These are phyloP conservation scores for Suillus brevipes DNA, from an alignment of 768 basidiomycete species.

Conservation along the genomic window DNA sequence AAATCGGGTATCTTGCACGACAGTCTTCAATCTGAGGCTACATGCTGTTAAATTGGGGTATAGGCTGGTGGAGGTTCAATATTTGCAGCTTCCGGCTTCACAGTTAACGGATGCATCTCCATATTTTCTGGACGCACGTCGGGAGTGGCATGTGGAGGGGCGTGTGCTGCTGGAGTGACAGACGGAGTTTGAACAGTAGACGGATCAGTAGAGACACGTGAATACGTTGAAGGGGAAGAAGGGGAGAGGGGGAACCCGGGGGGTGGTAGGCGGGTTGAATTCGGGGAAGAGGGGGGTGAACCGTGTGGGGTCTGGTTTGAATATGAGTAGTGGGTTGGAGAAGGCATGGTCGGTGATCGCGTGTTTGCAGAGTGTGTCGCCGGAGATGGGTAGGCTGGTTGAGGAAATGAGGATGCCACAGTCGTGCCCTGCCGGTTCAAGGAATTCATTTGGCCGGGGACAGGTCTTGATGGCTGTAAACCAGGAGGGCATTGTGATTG, in stretches of 20 bases:
- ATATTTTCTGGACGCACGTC: background rate
- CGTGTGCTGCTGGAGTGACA: background rate
- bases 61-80: slow-evolving; percentile 30
- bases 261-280: background rate
- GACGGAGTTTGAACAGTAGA: background rate
- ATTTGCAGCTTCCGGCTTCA: slow-evolving; percentile 16
- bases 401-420: background rate
- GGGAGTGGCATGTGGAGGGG: background rate
- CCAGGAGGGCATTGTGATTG: background rate
- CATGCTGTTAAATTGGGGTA: slow-evolving; percentile 19
- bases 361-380: background rate
- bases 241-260: background rate
- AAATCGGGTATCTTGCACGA: background rate
- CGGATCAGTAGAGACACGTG: background rate
- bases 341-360: background rate
- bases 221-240: background rate
- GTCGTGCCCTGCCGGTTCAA: background rate
- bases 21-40: background rate
- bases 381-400: slow-evolving; percentile 9
- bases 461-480: background rate
- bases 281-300: background rate
- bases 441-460: background rate
- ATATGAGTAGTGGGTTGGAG: background rate
- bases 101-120: slow-evolving; percentile 11
- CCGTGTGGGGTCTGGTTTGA: background rate